Evolutionary conservation across 345 rosid genomes (phyloP).

Genomic region (Firmiana major): DNA sequence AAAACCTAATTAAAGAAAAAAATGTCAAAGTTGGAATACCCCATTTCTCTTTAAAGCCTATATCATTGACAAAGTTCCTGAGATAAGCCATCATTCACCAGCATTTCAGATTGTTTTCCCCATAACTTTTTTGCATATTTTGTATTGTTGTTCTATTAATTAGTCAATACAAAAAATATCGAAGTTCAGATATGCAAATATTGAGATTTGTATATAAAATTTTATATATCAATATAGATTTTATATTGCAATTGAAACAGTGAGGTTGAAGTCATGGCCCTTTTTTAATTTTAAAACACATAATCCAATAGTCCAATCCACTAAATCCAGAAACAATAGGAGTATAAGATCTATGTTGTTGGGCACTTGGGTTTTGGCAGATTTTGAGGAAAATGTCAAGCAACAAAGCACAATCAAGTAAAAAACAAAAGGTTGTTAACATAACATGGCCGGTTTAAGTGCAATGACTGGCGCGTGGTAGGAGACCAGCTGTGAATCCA

Average conservation of each 20-base stretch:
- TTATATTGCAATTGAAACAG: not conserved
- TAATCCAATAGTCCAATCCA: not conserved
- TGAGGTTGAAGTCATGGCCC: not conserved
- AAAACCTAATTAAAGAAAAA: not conserved
- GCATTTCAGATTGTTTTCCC: too few relatives aligned
- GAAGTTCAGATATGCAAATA: too few relatives aligned
- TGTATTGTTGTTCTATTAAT: too few relatives aligned
- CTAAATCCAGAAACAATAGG: not conserved
- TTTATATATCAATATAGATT: not conserved
- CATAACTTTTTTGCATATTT: too few relatives aligned
- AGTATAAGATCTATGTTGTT: not conserved
- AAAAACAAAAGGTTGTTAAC: not conserved
- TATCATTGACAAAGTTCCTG: too few relatives aligned
- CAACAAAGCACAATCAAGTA: not conserved
- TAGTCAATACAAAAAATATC: too few relatives aligned
- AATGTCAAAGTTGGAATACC: not conserved
- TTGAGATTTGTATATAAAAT: too few relatives aligned
- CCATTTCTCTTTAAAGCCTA: not conserved
- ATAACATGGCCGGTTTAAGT: slow-evolving; percentile 10
- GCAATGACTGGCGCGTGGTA: slow-evolving; percentile 23
- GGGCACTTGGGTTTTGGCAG: not conserved
- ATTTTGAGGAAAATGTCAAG: not conserved
- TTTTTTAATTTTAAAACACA: not conserved
- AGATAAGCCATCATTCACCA: too few relatives aligned
- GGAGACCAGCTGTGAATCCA: slow-evolving; percentile 26